Percentiles rank a stretch among this genome's conserved stretches.
Evolutionary conservation across 1,139 yeast genomes (phyloP).

Genomic region (Magnusiomyces fungicola): DNA sequence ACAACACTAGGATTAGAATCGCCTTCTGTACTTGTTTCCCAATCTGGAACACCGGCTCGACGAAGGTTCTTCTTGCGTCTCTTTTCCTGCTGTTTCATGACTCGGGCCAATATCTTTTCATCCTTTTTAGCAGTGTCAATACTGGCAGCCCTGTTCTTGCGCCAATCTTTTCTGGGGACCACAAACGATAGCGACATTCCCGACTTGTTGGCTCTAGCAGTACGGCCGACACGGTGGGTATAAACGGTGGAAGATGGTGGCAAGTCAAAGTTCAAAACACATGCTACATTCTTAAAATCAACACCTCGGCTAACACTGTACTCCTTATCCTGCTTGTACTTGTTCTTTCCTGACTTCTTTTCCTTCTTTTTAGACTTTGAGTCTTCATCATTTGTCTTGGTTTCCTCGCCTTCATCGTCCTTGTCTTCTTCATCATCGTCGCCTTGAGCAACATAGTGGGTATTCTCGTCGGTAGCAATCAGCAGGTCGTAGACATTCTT

Average conservation of each 20-base stretch:
- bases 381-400: conserved; percentile 19
- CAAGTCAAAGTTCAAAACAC: conserved; percentile 91
- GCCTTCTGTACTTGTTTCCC: conserved; percentile 14
- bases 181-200: conserved; percentile 95
- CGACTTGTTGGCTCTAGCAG: conserved; percentile 94
- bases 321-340: conserved; percentile 40
- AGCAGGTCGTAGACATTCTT: conserved; percentile 78
- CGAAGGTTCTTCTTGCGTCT: conserved; percentile 50
- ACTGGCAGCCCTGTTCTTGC: conserved; percentile 66
- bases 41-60: conserved; percentile 13
- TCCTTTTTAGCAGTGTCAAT: conserved; percentile 68
- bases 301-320: conserved; percentile 97
- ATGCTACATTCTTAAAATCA: conserved; percentile 92
- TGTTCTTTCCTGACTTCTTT: conserved; percentile 12
- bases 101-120: conserved; percentile 73
- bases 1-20: conserved; percentile 30
- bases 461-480: conserved; percentile 90
- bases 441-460: conserved; percentile 43
- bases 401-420: conserved; percentile 19
- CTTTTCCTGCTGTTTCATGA: conserved; percentile 68
- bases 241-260: conserved; percentile 88
- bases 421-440: conserved; percentile 38
- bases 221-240: conserved; percentile 92
- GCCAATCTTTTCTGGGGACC: conserved; percentile 74
- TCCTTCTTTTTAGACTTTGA: conserved; percentile 21